phyloP scores from a whole-genome alignment of 768 basidiomycete species.

The Phanerochaete carnosa region DNA sequence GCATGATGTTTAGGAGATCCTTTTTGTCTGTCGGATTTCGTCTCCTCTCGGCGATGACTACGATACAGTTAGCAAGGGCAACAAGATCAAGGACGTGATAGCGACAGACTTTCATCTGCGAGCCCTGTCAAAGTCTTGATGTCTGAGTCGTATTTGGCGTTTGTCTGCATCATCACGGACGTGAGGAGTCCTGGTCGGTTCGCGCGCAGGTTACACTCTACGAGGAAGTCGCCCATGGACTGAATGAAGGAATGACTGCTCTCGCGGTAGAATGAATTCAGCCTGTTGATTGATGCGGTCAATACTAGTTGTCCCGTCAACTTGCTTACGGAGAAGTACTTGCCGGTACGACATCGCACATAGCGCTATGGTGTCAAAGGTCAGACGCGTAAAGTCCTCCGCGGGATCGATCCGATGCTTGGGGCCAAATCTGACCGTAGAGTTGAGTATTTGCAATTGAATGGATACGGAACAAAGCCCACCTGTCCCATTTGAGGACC shows the following conservation, averaged over 20 bases:
- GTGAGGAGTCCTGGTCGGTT: slow-evolving; percentile 34
- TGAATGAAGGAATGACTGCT: slow-evolving; percentile 35
- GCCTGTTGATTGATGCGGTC: slow-evolving; percentile 19
- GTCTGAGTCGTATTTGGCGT: slow-evolving; percentile 38
- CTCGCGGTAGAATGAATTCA: slow-evolving; percentile 45
- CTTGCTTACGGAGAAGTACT: background rate
- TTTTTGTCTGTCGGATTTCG: slow-evolving; percentile 36
- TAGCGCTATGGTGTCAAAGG: slow-evolving; percentile 44
- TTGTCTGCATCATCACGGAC: slow-evolving; percentile 31
- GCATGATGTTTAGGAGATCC: slow-evolving; percentile 45
- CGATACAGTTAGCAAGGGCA: background rate
- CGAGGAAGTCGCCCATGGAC: slow-evolving; percentile 40
- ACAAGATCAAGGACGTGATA: background rate
- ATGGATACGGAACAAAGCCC: background rate
- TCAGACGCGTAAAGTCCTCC: slow-evolving; percentile 45
- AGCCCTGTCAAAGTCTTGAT: slow-evolving; percentile 40
- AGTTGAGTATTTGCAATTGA: background rate
- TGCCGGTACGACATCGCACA: slow-evolving; percentile 42
- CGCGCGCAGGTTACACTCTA: slow-evolving; percentile 33
- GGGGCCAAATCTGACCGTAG: slow-evolving; percentile 37
- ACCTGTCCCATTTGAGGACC: slow-evolving; percentile 42
- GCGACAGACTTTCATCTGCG: slow-evolving; percentile 34
- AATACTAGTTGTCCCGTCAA: background rate
- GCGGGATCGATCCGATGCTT: slow-evolving; percentile 38
- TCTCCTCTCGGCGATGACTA: slow-evolving; percentile 39